A percentile compares a stretch with the other conserved stretches of the same genome.
phyloP scores from a whole-genome alignment of 1,284 basidiomycete genomes.

The Schizopora paradoxa region DNA sequence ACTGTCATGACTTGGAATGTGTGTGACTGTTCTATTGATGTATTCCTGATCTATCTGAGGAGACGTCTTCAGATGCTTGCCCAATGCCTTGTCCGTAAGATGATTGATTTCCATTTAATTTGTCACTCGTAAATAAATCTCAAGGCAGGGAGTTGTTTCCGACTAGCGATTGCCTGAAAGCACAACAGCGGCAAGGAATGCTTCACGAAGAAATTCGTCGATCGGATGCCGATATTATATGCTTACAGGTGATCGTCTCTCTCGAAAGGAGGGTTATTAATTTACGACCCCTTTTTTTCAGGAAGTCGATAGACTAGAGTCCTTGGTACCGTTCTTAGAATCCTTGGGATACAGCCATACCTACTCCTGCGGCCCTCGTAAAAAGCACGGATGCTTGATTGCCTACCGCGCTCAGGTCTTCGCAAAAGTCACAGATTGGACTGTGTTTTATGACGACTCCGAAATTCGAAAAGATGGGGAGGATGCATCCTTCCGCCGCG shows the following conservation, averaged over 20 bases:
- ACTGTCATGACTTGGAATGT: constrained; percentile 79
- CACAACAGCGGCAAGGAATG: constrained; percentile 67
- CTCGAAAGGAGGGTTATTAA: background rate
- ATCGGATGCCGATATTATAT: constrained; percentile 71
- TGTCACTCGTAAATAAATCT: constrained; percentile 5
- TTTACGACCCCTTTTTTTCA: constrained; percentile 26
- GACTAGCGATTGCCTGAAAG: constrained; percentile 76
- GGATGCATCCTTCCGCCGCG: constrained; percentile 37
- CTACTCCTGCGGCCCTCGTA: constrained; percentile 48
- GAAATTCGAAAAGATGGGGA: constrained; percentile 37
- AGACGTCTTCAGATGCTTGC: constrained; percentile 64
- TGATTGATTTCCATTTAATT: constrained; percentile 1
- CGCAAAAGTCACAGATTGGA: constrained; percentile 37
- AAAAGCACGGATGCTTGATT: constrained; percentile 78
- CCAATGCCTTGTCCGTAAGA: constrained; percentile 72
- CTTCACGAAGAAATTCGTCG: constrained; percentile 65
- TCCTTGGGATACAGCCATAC: constrained; percentile 24
- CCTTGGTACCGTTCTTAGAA: constrained; percentile 27
- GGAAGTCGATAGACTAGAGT: constrained; percentile 75
- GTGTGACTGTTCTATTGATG: constrained; percentile 29
- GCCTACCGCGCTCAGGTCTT: constrained; percentile 59
- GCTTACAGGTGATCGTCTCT: constrained; percentile 63
- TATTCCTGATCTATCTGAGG: too few relatives aligned
- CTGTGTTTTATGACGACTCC: constrained; percentile 66
- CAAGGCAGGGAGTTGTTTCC: constrained; percentile 83